These are phyloP conservation scores for Agrostemma githago DNA, from an alignment of 148 eudicot species.

Conservation along the genomic window DNA sequence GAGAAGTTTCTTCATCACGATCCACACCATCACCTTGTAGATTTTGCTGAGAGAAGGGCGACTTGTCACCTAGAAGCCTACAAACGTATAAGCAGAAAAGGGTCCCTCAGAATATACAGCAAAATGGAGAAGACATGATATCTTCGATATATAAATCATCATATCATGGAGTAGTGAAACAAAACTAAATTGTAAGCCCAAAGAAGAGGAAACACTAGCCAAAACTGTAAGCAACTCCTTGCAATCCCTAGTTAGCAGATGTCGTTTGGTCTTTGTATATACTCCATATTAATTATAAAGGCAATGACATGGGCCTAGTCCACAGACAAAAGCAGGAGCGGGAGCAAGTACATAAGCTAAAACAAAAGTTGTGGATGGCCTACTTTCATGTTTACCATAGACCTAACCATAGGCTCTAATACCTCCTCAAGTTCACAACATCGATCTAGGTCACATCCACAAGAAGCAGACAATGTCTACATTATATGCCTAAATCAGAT, in stretches of 20 bases:
- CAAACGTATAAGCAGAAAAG: conserved; percentile 15
- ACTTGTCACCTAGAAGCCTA: conserved; percentile 85
- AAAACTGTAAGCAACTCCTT: not conserved
- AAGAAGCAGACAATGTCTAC: not conserved
- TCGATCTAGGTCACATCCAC: not conserved
- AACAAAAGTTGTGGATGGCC: not conserved
- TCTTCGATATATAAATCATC: not conserved
- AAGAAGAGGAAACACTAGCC: not conserved
- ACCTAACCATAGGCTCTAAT: not conserved
- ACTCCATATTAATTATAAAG: not conserved
- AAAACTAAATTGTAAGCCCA: not conserved
- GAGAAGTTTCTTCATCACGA: conserved; percentile 91
- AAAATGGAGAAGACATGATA: not conserved
- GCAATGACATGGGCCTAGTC: not conserved
- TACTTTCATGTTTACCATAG: not conserved
- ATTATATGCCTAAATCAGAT: not conserved
- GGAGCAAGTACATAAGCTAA: not conserved
- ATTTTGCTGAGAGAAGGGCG: conserved; percentile 90
- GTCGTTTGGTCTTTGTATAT: not conserved
- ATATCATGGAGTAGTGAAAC: not conserved
- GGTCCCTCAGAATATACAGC: conserved; percentile 1
- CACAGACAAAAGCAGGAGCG: not conserved
- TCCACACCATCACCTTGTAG: conserved; percentile 83
- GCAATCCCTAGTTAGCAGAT: not conserved
- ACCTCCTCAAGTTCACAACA: not conserved